Percentiles rank a stretch among this genome's conserved stretches.
Conservation (phyloP, 163 green algal genomes). For the Trebouxiophyceae sp. region DNA sequence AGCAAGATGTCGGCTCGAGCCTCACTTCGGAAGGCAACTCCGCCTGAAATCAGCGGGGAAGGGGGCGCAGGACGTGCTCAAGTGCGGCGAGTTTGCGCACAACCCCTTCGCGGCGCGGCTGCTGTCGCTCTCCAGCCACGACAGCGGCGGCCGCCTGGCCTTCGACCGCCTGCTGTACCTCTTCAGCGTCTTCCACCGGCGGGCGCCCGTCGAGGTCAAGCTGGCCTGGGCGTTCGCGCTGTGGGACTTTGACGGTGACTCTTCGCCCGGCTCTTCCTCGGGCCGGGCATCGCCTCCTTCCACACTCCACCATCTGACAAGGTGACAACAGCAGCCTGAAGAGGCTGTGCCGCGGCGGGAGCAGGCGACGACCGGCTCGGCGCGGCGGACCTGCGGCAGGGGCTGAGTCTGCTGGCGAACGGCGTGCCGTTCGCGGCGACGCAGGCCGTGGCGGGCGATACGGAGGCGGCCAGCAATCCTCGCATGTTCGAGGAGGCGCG, state of each 20-base stretch:
- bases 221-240: constrained; percentile 40
- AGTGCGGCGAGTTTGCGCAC: constrained; percentile 24
- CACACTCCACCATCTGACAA: neutral
- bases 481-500: constrained; percentile 1
- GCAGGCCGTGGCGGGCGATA: neutral
- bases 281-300: neutral
- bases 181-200: constrained; percentile 26
- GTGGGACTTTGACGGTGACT: constrained; percentile 39
- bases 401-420: constrained; percentile 19
- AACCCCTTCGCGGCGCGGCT: constrained; percentile 37
- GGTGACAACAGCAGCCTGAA: neutral
- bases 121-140: constrained; percentile 35
- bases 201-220: constrained; percentile 23
- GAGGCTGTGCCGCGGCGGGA: neutral
- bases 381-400: constrained; percentile 13
- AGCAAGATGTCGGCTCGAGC: neutral
- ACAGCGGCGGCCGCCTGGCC: constrained; percentile 23
- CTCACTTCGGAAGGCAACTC: neutral
- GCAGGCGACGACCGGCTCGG: constrained; percentile 19
- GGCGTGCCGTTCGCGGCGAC: neutral
- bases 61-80: constrained; percentile 21
- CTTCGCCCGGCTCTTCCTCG: neutral
- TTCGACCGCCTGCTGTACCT: constrained; percentile 38
- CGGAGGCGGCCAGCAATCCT: constrained; percentile 2
- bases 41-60: neutral